Evolutionary conservation across 2,329 filamentous ascomycete genomes (phyloP).

Genomic region (Mycocentrospora acerina): DNA sequence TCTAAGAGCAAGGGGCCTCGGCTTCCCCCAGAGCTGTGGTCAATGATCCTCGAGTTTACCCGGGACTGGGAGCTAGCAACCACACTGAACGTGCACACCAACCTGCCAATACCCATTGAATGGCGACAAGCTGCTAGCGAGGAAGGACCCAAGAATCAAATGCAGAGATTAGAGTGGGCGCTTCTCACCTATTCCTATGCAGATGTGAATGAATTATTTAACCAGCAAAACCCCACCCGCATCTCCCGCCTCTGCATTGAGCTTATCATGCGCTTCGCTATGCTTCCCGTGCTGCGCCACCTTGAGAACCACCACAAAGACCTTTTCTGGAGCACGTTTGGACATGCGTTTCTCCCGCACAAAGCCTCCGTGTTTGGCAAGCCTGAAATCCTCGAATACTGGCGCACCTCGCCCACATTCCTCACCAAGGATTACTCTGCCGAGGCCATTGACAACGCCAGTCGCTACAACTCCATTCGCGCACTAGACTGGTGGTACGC

Average conservation of each 20-base stretch:
- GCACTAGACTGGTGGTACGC: conserved; percentile 92
- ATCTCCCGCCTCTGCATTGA: conserved; percentile 82
- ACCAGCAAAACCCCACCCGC: conserved; percentile 69
- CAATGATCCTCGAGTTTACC: conserved; percentile 79
- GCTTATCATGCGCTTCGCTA: conserved; percentile 87
- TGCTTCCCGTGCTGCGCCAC: conserved; percentile 75
- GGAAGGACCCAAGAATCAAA: conserved; percentile 69
- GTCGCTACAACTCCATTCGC: conserved; percentile 78
- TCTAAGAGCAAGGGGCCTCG: conserved; percentile 42
- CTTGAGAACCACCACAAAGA: conserved; percentile 67
- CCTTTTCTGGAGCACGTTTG: conserved; percentile 84
- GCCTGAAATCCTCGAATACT: conserved; percentile 85
- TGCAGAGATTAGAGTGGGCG: conserved; percentile 80
- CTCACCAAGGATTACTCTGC: conserved; percentile 82
- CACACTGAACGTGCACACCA: conserved; percentile 78
- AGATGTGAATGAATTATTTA: conserved; percentile 72
- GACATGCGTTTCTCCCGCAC: conserved; percentile 77
- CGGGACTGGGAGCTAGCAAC: conserved; percentile 90
- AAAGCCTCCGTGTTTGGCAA: conserved; percentile 89
- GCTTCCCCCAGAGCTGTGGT: conserved; percentile 86
- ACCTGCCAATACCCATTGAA: conserved; percentile 68
- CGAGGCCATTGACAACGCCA: conserved; percentile 85
- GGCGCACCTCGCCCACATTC: conserved; percentile 80
- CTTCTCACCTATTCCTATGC: conserved; percentile 71
- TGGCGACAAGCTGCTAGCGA: conserved; percentile 67